A percentile compares a stretch with the other conserved stretches of the same genome.
Evolutionary conservation across 768 basidiomycete genomes (phyloP).

Genomic region (Megacollybia marginata): DNA sequence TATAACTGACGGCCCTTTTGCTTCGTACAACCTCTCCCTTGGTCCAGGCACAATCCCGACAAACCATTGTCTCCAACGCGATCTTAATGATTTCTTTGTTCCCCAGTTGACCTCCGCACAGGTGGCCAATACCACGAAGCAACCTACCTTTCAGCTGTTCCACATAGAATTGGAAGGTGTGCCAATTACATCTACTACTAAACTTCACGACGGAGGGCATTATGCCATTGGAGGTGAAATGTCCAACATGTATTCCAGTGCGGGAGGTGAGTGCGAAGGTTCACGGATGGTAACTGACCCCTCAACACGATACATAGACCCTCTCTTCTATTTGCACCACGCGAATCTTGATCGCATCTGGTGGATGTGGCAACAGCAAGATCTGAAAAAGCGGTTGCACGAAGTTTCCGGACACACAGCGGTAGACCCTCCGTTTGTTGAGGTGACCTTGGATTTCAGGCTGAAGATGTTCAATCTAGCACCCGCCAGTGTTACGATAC

Average conservation of each 20-base stretch:
- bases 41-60: constrained; percentile 27
- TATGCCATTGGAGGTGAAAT: constrained; percentile 26
- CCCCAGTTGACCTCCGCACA: constrained; percentile 11
- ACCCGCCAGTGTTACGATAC: constrained; percentile 16
- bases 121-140: constrained; percentile 15
- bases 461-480: constrained; percentile 20
- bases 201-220: constrained; percentile 29
- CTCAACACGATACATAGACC: constrained; percentile 17
- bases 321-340: constrained; percentile 33
- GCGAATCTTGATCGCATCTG: constrained; percentile 33
- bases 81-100: constrained; percentile 15
- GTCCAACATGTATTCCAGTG: constrained; percentile 27
- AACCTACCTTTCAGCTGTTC: constrained; percentile 25
- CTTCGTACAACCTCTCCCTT: constrained; percentile 21
- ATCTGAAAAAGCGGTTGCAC: constrained; percentile 17
- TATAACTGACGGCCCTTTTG: constrained; percentile 26
- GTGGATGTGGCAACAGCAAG: constrained; percentile 29
- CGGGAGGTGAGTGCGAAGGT: constrained; percentile 22
- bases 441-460: constrained; percentile 24
- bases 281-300: not conserved
- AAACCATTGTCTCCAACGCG: constrained; percentile 26
- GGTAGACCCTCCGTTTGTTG: constrained; percentile 17
- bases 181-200: constrained; percentile 17
- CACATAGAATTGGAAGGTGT: constrained; percentile 28
- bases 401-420: constrained; percentile 28